Conservation (phyloP, 148 eudicot species). For the Selenicereus undatus region DNA sequence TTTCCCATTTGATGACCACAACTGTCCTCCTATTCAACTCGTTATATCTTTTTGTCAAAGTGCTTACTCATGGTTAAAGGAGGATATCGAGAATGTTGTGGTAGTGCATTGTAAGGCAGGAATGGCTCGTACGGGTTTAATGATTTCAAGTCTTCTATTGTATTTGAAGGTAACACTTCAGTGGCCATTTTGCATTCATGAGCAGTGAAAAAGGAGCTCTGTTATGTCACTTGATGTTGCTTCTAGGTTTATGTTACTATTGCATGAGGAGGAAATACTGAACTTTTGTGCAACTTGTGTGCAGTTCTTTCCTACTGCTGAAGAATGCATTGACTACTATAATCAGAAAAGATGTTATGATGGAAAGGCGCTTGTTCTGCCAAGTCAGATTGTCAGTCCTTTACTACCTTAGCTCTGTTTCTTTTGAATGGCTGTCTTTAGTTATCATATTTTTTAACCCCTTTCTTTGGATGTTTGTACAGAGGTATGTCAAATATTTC, state of each 20-base stretch:
- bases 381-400: conserved; percentile 92
- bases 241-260: not conserved
- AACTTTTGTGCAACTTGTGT: conserved; percentile 21
- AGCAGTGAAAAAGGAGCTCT: not conserved
- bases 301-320: conserved; percentile 98
- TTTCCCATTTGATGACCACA: conserved; percentile 98
- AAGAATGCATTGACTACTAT: conserved; percentile 94
- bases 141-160: conserved; percentile 92
- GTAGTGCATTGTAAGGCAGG: conserved; percentile 99
- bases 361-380: conserved; percentile 94
- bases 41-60: conserved; percentile 83
- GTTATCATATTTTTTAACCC: conserved; percentile 15
- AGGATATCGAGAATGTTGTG: conserved; percentile 97
- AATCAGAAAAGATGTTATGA: conserved; percentile 95
- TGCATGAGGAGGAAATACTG: conserved; percentile 11
- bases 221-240: not conserved
- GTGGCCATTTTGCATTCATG: conserved; percentile 7
- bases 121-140: conserved; percentile 97
- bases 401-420: not conserved
- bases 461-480: conserved; percentile 18
- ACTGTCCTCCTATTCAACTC: conserved; percentile 95
- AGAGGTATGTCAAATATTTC: conserved; percentile 97
- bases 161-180: conserved; percentile 67
- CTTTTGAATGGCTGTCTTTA: conserved; percentile 13
- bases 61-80: conserved; percentile 98